phyloP scores from a whole-genome alignment of 345 rosid genomes.

The Aethionema arabicum region DNA sequence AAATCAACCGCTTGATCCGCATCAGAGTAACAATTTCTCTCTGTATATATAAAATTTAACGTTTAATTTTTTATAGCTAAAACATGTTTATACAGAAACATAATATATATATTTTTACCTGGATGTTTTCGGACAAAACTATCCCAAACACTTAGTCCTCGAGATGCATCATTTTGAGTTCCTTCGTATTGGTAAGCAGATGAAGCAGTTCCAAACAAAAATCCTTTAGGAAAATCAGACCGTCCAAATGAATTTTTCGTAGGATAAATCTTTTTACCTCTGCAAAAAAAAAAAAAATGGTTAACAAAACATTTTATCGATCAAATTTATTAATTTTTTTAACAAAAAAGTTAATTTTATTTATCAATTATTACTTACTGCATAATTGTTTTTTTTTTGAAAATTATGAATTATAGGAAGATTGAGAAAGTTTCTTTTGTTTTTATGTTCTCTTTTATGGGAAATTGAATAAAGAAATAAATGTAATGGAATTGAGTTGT shows the following conservation, averaged over 20 bases:
- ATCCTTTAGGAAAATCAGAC: constrained; percentile 25
- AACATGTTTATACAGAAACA: background rate
- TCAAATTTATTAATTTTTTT: background rate
- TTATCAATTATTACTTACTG: constrained; percentile 17
- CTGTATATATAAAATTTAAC: background rate
- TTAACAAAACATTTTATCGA: background rate
- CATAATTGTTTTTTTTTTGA: constrained; percentile 12
- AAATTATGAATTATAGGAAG: constrained; percentile 22
- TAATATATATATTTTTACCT: constrained; percentile 10
- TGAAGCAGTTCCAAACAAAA: constrained; percentile 39
- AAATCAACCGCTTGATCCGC: constrained; percentile 38
- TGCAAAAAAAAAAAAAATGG: background rate
- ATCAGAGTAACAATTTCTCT: constrained; percentile 31
- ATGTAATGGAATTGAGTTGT: constrained; percentile 14
- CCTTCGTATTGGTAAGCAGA: constrained; percentile 40
- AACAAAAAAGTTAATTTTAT: background rate
- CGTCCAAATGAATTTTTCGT: constrained; percentile 15
- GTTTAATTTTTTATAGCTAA: background rate
- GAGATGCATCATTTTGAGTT: constrained; percentile 24
- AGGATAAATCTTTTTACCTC: constrained; percentile 18
- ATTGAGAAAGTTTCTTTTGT: background rate
- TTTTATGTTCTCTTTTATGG: background rate
- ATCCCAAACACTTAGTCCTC: constrained; percentile 40
- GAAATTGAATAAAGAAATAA: background rate
- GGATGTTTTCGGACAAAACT: constrained; percentile 29